Base-by-base conservation (phyloP, 768 basidiomycete species). In the Butyriboletus loyo region DNA sequence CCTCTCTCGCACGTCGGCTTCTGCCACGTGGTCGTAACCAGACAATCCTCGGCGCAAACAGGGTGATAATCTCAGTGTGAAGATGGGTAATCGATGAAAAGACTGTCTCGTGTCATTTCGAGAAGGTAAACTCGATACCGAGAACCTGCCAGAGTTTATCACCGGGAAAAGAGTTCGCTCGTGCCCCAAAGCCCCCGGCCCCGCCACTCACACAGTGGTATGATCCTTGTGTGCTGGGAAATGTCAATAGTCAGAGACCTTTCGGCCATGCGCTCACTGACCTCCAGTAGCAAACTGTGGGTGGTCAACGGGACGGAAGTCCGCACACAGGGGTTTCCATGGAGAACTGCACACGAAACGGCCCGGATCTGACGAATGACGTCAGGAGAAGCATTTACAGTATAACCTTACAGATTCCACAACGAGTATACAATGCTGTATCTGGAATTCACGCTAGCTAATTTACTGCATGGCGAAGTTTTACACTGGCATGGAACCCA, bases 221-320 rank as follows among this genome's bases (percentile, higher is more conserved):
- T 46, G 40, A 50, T n/a, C 38, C 50, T 30, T 50, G 42, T 45
- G 44, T 45, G 49, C 48, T 52, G 57, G 44, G 60, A 63, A 55
- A 35, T 25, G n/a, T 51, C 37, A 14, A 22, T n/a, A 34, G 38
- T 25, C 27, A 27, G 46, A 50, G 22, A 22, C 5, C 19, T 28
- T 25, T n/a, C 15, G n/a, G 17, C 28, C 45, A 51, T 40, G 32
- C 17, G 35, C 42, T 49, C 27, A 13, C 36, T 21, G 25, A 43
- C 8, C 28, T 46, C 31, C 27, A 41, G 24, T 32, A 41, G 46
- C 36, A 49, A 14, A 13, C 24, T 44, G 45, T 49, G 44, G 41
- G 36, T 49, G 35, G n/a, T 42, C 14, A 32, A 41, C 24, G 27
- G 46, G 30, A 50, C 53, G 45, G 41, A 46, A 38, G 42, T 50